Evolutionary conservation across 352 stramenopile species (phyloP), one percentile per base, ranked within the genome.

Genomic region (Globisporangium alternatum): DNA sequence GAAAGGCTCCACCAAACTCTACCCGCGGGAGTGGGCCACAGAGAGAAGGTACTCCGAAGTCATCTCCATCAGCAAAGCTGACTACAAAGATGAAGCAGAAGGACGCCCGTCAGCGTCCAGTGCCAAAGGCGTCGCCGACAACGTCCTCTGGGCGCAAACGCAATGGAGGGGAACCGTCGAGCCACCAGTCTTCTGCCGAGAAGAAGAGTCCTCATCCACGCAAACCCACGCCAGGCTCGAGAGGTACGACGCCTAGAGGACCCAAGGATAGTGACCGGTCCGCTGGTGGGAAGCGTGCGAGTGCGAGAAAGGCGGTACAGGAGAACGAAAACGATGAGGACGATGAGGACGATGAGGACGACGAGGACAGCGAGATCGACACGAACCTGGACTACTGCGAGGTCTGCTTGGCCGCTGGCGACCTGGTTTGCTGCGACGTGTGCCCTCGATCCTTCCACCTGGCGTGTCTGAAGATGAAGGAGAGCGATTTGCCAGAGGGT

Each of bases 401-500:
- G 65, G 77, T 95, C 3, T 98, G 95, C 63, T 67, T 81, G 15
- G 75, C 75, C 9, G 80, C 79, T 28, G 91, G 90, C n/a, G 86
- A 96, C 65, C 62, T 97, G 1, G 77, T 97, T 6, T 97, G 85
- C 66, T 98, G 95, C 64, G 89, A 95, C 48, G 83, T 89, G 33
- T 98, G 95, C 58, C 93, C 93, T 6, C 80, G 93, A 25, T 93
- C 91, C 41, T 98, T 94, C 81, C 95, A 98, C 65, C 51, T 90
- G 30, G 80, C 84, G 33, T 98, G 95, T 60, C 52, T 94, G 30
- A 69, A 82, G 22, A 81, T 93, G 74, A 77, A 66, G 6, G 80
- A 93, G 59, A 81, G 75, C 51, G 83, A 95, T 43, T 67, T 95
- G 6, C 86, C 86, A 0, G 76, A 90, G 54, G 86, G 83, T n/a